Base-by-base conservation (phyloP, 2,329 filamentous ascomycete genomes). In the Pseudonectria buxi region DNA sequence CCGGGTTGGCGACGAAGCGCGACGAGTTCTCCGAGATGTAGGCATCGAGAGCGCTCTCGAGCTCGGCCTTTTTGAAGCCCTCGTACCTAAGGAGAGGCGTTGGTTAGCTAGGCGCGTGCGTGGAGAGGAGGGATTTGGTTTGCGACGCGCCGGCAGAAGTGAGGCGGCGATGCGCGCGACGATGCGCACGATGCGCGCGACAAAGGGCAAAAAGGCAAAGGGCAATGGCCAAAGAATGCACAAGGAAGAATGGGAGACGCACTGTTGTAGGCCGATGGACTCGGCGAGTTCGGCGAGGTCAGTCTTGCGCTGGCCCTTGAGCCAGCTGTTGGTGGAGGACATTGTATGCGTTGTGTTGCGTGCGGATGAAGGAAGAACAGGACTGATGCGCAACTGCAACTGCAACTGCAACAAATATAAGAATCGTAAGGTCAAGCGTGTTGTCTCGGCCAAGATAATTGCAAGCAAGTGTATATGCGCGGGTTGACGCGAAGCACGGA, bases 231-330 rank as follows among this genome's bases (percentile, higher is more conserved):
- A n/a, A n/a, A n/a, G n/a, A n/a, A n/a, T n/a, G n/a, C 18, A 24
- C 24, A 28, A 45, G 33, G 24, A 30, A 32, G 36, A 32, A 12
- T 27, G 30, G 45, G 32, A 30, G 28, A 74, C 80, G 55, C 77
- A 94, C 87, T 84, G 75, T 56, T 76, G 72, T 36, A 90, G 68
- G 39, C 82, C 82, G 43, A 84, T 73, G 30, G 71, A 65, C 47
- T 85, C 76, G 40, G 86, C 86, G 43, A 94, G 71, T 44, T 85
- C 81, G 50, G 78, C 62, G 37, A 95, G 75, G 46, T 90, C 86
- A 51, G 71, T 72, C 72, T 94, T 94, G 68, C 84, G 82, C 73
- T 92, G 84, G 60, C 75, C 74, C 62, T 81, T 76, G 58, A 95
- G 72, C 78, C 84, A 94, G 50, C 78, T 76, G 56, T 82, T 78